phyloP scores from a whole-genome alignment of 2,329 filamentous ascomycete genomes.

The Beauveria sp. region DNA sequence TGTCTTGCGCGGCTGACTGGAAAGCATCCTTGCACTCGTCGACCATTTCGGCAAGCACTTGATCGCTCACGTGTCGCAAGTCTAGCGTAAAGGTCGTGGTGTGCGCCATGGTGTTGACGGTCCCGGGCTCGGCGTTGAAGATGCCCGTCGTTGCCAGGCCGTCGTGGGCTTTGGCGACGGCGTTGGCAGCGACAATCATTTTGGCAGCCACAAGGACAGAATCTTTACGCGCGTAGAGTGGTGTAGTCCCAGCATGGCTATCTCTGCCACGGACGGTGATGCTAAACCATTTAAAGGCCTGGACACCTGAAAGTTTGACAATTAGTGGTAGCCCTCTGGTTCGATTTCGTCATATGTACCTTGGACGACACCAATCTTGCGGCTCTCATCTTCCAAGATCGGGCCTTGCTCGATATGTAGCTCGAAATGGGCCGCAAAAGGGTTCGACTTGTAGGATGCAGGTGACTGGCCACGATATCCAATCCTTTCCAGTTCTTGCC shows the following conservation, averaged over 20 bases:
- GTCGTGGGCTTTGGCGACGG: slow-evolving; percentile 18
- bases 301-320: slow-evolving; percentile 9
- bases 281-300: slow-evolving; percentile 26
- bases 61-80: slow-evolving; percentile 50
- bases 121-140: slow-evolving; percentile 39
- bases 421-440: slow-evolving; percentile 72
- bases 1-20: slow-evolving; percentile 53
- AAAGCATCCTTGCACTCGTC: slow-evolving; percentile 19
- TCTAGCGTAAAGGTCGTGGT: slow-evolving; percentile 58
- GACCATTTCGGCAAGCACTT: slow-evolving; percentile 39
- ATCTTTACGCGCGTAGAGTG: slow-evolving; percentile 25
- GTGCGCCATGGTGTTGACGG: slow-evolving; percentile 63
- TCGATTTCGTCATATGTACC: slow-evolving; percentile 10
- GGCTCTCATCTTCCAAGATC: slow-evolving; percentile 47
- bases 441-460: slow-evolving; percentile 23
- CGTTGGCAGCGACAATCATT: slow-evolving; percentile 25
- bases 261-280: slow-evolving; percentile 23
- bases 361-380: slow-evolving; percentile 24
- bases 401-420: slow-evolving; percentile 82
- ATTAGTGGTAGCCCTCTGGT: not conserved
- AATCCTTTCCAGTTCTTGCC: slow-evolving; percentile 56
- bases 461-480: slow-evolving; percentile 40
- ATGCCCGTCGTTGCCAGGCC: slow-evolving; percentile 26
- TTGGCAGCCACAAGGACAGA: slow-evolving; percentile 26
- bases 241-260: slow-evolving; percentile 24